Conservation (phyloP, 805 yeast genomes). For the Candida hungchunana region DNA sequence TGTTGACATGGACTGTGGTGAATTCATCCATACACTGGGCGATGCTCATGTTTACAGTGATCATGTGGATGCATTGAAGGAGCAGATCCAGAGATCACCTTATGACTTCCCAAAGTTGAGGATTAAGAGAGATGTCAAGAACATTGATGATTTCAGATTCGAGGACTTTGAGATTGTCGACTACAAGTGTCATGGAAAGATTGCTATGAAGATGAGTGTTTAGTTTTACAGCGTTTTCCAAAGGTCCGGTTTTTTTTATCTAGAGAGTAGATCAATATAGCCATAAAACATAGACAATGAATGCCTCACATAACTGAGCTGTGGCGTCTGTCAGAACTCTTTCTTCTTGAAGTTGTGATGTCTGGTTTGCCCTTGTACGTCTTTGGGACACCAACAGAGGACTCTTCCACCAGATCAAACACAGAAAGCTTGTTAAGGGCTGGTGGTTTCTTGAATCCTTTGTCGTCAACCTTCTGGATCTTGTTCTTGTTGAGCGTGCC, state of each 20-base stretch:
- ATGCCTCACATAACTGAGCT: conserved; percentile 19
- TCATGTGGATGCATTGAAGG: conserved; percentile 86
- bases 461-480: conserved; percentile 9
- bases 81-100: conserved; percentile 75
- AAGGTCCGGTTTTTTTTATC: no score
- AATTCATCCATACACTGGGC: conserved; percentile 91
- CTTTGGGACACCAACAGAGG: conserved; percentile 27
- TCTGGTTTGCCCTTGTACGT: conserved; percentile 25
- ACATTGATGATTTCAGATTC: conserved; percentile 81
- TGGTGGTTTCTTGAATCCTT: conserved; percentile 9
- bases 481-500: conserved; percentile 17
- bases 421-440: conserved; percentile 24
- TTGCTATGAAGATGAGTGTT: conserved; percentile 97
- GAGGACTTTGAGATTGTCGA: conserved; percentile 83
- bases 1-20: conserved; percentile 94
- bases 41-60: conserved; percentile 94
- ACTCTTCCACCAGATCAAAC: conserved; percentile 28
- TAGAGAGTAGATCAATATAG: no score
- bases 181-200: conserved; percentile 77
- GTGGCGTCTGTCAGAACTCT: conserved; percentile 23
- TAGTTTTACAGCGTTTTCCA: no score
- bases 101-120: conserved; percentile 72
- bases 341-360: conserved; percentile 13
- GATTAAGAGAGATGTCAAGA: conserved; percentile 60
- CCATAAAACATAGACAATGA: no score